phyloP scores from a whole-genome alignment of 2,329 filamentous ascomycete species.

The Calonectria honghensis region DNA sequence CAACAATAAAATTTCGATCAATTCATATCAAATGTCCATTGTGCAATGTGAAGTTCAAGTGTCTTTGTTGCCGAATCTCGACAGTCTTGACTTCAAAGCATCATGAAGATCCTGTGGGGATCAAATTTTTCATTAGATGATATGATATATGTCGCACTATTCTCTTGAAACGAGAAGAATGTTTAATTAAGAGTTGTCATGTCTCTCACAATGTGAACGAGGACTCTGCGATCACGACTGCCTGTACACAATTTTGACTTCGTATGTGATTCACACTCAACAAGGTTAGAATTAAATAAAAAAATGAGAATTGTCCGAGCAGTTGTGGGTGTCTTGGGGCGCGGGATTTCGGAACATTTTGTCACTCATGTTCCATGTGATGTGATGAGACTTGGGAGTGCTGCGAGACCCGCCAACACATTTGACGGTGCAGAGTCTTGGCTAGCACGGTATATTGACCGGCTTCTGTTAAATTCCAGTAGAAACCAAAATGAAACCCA shows the following conservation, averaged over 20 bases:
- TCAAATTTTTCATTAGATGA: background rate
- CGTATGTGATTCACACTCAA: background rate
- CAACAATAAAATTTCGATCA: slow-evolving; percentile 1
- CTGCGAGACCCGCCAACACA: background rate
- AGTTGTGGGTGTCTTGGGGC: background rate
- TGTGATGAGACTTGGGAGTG: background rate
- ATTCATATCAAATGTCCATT: background rate
- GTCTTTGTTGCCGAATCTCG: background rate
- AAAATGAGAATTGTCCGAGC: background rate
- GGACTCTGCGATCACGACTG: background rate
- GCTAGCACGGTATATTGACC: background rate
- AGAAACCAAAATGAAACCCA: background rate
- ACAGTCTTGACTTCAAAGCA: background rate
- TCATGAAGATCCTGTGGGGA: background rate
- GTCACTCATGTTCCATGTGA: background rate
- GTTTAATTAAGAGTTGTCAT: background rate
- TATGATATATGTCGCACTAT: background rate
- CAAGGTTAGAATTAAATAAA: background rate
- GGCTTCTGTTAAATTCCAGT: background rate
- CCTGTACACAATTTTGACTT: background rate
- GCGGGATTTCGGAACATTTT: background rate
- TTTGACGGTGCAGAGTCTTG: background rate
- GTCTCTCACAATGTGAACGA: background rate
- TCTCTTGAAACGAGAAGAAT: background rate
- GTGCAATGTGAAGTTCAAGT: background rate